Evolutionary conservation across 495 filamentous ascomycete genomes (phyloP), one percentile per base, ranked within the genome.

Genomic region (Ramalina peruviana): DNA sequence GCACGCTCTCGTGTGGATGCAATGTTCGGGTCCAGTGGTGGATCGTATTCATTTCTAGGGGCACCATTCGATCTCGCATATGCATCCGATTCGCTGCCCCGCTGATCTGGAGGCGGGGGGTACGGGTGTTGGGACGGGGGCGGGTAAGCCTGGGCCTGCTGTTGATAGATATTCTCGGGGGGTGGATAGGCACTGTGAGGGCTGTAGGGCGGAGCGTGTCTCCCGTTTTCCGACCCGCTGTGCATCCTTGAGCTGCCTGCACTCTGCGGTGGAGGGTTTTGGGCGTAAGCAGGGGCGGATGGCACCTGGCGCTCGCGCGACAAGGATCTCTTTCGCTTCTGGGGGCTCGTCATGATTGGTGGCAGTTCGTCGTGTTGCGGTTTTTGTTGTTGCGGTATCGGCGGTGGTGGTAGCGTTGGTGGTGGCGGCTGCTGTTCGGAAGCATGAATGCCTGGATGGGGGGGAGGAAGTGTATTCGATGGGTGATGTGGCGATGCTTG

Each of bases 121-220:
- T 58, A 58, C 9, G 49, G 20, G 30, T 56, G 49, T 46, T 47
- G 54, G 40, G 54, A 50, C 13, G 49, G 49, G 3, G 48, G 53
- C 23, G 54, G 54, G 25, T 56, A 56, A 23, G 49, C 39, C 26
- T 48, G 45, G 11, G 45, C 15, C 45, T 30, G 45, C 21, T 36
- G 45, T 36, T 48, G 45, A 37, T 48, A 48, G 13, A 26, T 20
- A 48, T 47, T n/a, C 16, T 55, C 47, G 40, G 51, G 55, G 17
- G 55, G 55, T 15, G 55, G 55, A 52, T 58, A 58, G 46, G 43
- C 54, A 45, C 37, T 65, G 52, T 13, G 58, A 41, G 41, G 57
- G 46, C 43, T 54, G 38, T 40, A 64, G 56, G 6, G 67, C 60
- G 52, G 59, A 54, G 43, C 55, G 56, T 13, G 56, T 63, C 36